Percentiles rank a stretch among this genome's conserved stretches.
phyloP scores from a whole-genome alignment of 176 grass and related monocot genomes.

The maize (Zea mays) region DNA sequence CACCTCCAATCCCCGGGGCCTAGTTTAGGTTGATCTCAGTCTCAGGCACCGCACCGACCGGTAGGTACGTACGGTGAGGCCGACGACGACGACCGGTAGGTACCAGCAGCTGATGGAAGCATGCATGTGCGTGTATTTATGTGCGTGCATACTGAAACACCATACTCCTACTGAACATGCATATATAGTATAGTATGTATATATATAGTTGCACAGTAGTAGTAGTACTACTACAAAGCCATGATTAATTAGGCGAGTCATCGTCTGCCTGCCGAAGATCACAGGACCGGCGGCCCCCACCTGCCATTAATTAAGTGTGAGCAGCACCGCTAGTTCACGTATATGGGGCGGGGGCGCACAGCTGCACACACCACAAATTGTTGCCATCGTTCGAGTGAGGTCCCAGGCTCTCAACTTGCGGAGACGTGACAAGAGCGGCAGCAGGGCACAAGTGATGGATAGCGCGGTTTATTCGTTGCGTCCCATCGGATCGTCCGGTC shows the following conservation, averaged over 20 bases:
- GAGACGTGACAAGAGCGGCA: too few relatives aligned
- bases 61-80: neutral
- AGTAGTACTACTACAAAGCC: neutral
- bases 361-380: too few relatives aligned
- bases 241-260: constrained; percentile 4
- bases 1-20: neutral
- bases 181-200: too few relatives aligned
- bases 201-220: too few relatives aligned
- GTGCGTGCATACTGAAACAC: neutral
- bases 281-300: neutral
- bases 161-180: neutral
- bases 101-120: neutral
- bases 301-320: neutral
- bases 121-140: constrained; percentile 36
- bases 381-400: too few relatives aligned
- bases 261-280: neutral
- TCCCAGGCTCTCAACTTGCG: too few relatives aligned
- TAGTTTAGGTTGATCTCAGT: neutral
- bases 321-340: too few relatives aligned
- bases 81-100: too few relatives aligned
- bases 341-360: too few relatives aligned
- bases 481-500: too few relatives aligned
- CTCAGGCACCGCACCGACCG: neutral
- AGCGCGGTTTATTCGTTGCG: too few relatives aligned
- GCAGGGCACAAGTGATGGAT: too few relatives aligned